Evolutionary conservation across 176 grass and related monocot species (phyloP).

Genomic region (Pontederia paniculata): DNA sequence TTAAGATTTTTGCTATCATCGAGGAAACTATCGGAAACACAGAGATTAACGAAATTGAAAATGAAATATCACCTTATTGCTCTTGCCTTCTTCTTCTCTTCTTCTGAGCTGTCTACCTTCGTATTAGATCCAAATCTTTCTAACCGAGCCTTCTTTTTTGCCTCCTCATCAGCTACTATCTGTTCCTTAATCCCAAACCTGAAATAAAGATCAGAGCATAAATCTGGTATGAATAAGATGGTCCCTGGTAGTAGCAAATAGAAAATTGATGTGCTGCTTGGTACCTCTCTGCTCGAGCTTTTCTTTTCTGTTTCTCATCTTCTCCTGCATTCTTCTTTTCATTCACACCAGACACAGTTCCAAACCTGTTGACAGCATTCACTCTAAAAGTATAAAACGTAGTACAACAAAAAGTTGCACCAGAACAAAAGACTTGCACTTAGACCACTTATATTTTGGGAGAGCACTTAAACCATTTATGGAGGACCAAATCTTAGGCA

Average conservation of each 20-base stretch:
- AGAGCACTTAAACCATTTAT: too few relatives aligned
- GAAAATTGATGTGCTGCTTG: conserved; percentile 1
- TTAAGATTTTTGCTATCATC: too few relatives aligned
- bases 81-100: conserved; percentile 77
- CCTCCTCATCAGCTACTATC: conserved; percentile 33
- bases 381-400: background rate
- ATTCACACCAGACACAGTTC: conserved; percentile 27
- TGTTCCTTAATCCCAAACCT: conserved; percentile 56
- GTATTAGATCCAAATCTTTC: conserved; percentile 60
- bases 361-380: conserved; percentile 52
- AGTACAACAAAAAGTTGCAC: background rate
- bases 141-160: conserved; percentile 78
- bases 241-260: background rate
- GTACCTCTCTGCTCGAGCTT: conserved; percentile 81
- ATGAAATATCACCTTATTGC: conserved; percentile 41
- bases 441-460: background rate
- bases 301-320: conserved; percentile 64
- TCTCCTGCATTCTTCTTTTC: conserved; percentile 22
- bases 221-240: background rate
- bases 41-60: background rate
- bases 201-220: background rate
- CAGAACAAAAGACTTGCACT: background rate
- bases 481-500: background rate
- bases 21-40: too few relatives aligned
- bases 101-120: conserved; percentile 47